phyloP scores from a whole-genome alignment of 2,329 filamentous ascomycete species.

The Phialemoniopsis sp. region DNA sequence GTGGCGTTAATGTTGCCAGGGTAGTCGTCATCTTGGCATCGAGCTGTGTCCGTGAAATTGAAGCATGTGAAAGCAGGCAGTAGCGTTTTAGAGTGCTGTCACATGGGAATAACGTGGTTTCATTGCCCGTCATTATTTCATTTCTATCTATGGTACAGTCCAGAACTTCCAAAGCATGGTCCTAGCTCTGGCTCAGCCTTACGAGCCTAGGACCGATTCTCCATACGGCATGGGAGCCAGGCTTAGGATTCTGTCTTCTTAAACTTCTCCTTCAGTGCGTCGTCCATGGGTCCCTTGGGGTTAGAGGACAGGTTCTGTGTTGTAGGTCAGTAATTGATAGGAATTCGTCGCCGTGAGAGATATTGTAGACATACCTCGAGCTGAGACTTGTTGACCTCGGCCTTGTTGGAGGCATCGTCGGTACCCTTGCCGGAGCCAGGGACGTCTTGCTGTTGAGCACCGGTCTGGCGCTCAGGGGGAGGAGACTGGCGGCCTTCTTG shows the following conservation, averaged over 20 bases:
- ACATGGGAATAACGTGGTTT: too few species aligned
- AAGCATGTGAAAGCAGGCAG: too few species aligned
- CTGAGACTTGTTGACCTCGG: slow-evolving; percentile 45
- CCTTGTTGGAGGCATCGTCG: slow-evolving; percentile 50
- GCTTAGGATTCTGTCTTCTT: slow-evolving; percentile 35
- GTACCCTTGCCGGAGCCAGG: slow-evolving; percentile 55
- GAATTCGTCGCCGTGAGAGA: neutral
- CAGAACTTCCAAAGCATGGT: too few species aligned
- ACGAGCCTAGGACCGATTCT: neutral
- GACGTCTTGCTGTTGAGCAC: slow-evolving; percentile 56
- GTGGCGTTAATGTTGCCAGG: too few species aligned
- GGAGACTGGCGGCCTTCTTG: slow-evolving; percentile 72
- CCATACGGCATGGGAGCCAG: neutral
- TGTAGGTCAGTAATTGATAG: slow-evolving; percentile 3
- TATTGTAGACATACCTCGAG: slow-evolving; percentile 34
- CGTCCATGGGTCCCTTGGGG: slow-evolving; percentile 60
- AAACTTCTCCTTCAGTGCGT: slow-evolving; percentile 57
- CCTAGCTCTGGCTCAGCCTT: too few species aligned
- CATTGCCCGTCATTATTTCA: too few species aligned
- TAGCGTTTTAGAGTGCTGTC: too few species aligned
- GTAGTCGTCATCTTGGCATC: too few species aligned
- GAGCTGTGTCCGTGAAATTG: too few species aligned
- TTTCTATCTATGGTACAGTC: too few species aligned
- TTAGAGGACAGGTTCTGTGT: slow-evolving; percentile 56
- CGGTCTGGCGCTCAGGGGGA: slow-evolving; percentile 63